These are phyloP conservation scores for Firmiana major DNA, from an alignment of 345 rosid species.

Conservation along the genomic window DNA sequence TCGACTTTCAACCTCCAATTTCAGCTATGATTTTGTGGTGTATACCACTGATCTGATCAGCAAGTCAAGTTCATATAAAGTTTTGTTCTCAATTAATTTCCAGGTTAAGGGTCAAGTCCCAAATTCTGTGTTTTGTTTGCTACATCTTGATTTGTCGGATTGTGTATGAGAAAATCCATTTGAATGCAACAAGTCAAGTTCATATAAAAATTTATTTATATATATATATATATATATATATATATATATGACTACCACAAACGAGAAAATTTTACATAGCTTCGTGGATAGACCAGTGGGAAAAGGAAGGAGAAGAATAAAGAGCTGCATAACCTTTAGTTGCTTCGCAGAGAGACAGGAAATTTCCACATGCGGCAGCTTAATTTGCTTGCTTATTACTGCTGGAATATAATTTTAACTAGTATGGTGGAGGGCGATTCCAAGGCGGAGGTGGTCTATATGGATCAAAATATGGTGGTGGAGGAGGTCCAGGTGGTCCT, in stretches of 20 bases:
- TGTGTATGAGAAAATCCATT: neutral
- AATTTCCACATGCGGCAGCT: neutral
- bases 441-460: constrained; percentile 1
- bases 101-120: neutral
- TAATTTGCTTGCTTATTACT: neutral
- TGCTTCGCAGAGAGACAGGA: neutral
- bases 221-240: too few species aligned
- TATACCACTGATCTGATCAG: too few species aligned
- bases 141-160: too few species aligned
- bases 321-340: neutral
- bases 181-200: neutral
- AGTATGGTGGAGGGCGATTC: constrained; percentile 8
- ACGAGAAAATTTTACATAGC: neutral
- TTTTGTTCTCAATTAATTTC: too few species aligned
- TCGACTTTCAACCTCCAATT: neutral
- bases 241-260: neutral
- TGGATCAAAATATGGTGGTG: constrained; percentile 10
- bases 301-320: neutral
- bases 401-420: neutral
- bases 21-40: too few species aligned
- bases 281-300: neutral
- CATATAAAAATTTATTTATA: too few species aligned
- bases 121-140: neutral
- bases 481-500: neutral
- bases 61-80: too few species aligned